Evolutionary conservation across 2,329 filamentous ascomycete genomes (phyloP).

Genomic region (Tolypocladium tropicale): DNA sequence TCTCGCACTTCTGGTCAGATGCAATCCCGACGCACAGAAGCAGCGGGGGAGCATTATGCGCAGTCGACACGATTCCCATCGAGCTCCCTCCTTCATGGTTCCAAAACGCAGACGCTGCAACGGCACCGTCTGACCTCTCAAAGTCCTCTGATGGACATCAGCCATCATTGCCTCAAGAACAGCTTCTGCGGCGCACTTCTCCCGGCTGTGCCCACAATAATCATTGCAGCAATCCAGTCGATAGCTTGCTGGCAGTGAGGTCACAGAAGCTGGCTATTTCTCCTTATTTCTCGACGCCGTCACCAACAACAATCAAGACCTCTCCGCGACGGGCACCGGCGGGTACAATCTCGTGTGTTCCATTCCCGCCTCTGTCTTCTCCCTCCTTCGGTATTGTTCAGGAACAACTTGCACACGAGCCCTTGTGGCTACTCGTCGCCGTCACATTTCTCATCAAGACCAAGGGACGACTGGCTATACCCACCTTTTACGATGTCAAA

Average conservation of each 20-base stretch:
- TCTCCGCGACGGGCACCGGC: conserved; percentile 23
- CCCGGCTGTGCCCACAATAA: not conserved
- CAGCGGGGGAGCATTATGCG: not conserved
- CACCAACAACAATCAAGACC: conserved; percentile 7
- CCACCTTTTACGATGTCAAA: conserved; percentile 61
- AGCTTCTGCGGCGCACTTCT: not conserved
- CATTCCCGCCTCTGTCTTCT: conserved; percentile 57
- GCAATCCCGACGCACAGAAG: not conserved
- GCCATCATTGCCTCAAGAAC: not conserved
- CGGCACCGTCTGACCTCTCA: not conserved
- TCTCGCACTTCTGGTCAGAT: conserved; percentile 19
- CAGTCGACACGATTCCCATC: conserved; percentile 4
- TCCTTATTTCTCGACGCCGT: conserved; percentile 19
- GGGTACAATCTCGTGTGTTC: conserved; percentile 42
- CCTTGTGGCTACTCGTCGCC: conserved; percentile 73
- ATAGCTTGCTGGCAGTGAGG: not conserved
- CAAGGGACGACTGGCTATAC: conserved; percentile 61
- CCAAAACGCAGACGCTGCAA: not conserved
- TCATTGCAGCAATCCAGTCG: not conserved
- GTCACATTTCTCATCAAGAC: conserved; percentile 82
- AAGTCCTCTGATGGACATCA: not conserved
- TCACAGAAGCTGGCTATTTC: conserved; percentile 9
- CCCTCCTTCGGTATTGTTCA: conserved; percentile 70
- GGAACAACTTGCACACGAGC: conserved; percentile 62
- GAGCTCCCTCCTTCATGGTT: not conserved